phyloP scores from a whole-genome alignment of 257 asterid species.

The Nicotiana tabacum region DNA sequence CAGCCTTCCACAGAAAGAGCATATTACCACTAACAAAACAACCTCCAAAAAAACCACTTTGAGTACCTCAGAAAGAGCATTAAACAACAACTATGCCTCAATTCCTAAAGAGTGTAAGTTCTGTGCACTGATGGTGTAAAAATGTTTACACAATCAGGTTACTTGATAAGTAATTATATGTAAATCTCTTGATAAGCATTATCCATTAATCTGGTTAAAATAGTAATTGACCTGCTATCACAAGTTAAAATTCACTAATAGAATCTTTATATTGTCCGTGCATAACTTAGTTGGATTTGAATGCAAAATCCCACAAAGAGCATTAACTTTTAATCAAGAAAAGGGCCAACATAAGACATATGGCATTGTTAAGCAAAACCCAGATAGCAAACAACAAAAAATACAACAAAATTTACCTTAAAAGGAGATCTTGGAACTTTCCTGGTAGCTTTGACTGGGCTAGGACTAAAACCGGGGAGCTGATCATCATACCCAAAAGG shows the following conservation, averaged over 20 bases:
- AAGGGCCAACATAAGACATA: background rate
- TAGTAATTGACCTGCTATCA: too few relatives aligned
- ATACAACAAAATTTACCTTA: constrained; percentile 41
- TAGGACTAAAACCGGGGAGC: constrained; percentile 70
- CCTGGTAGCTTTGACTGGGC: constrained; percentile 75
- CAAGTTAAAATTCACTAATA: too few relatives aligned
- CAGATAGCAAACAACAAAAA: background rate
- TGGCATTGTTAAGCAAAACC: background rate
- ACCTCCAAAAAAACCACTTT: background rate
- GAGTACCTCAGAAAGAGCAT: background rate
- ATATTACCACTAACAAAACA: background rate
- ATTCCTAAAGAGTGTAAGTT: too few relatives aligned
- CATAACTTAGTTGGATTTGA: too few relatives aligned
- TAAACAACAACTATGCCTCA: too few relatives aligned
- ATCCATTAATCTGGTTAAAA: too few relatives aligned
- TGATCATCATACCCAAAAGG: constrained; percentile 81
- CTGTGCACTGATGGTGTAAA: too few relatives aligned
- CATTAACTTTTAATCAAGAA: background rate
- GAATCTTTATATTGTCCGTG: too few relatives aligned
- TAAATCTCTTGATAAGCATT: too few relatives aligned
- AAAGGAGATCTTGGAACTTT: constrained; percentile 82
- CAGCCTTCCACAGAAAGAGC: background rate
- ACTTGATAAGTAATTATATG: too few relatives aligned
- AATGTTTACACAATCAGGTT: too few relatives aligned
- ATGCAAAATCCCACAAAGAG: too few relatives aligned